These are phyloP conservation scores for Carnegiea gigantea DNA, from an alignment of 179 eudicot species.

Conservation along the genomic window DNA sequence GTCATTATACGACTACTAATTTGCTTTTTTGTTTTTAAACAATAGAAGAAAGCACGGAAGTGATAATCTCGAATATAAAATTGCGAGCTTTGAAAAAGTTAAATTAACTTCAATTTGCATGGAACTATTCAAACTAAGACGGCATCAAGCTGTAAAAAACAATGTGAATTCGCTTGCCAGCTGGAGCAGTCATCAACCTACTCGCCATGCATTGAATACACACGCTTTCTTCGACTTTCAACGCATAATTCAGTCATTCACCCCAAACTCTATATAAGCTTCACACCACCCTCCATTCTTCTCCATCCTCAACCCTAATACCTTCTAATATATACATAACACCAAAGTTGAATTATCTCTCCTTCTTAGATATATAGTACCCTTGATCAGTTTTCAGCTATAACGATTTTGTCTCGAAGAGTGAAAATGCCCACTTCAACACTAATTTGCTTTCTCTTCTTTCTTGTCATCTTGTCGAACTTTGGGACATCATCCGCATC, in stretches of 20 bases:
- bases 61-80: neutral
- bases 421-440: neutral
- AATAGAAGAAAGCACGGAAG: neutral
- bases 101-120: too few relatives aligned
- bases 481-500: slow-evolving; percentile 13
- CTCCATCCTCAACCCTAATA: neutral
- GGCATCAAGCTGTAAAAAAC: too few relatives aligned
- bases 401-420: neutral
- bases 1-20: too few relatives aligned
- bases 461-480: neutral
- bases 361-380: neutral
- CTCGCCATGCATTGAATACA: neutral
- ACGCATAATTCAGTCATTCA: neutral
- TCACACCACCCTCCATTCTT: neutral
- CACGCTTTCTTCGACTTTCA: neutral
- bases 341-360: neutral
- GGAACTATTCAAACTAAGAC: slow-evolving; percentile 9
- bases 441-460: neutral
- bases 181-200: neutral
- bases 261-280: slow-evolving; percentile 15
- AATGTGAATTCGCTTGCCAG: neutral
- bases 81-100: too few relatives aligned
- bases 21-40: too few relatives aligned
- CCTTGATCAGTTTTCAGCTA: neutral
- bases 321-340: neutral